Base-by-base conservation (phyloP, 1,284 basidiomycete species). In the Ganoderma lucidum region DNA sequence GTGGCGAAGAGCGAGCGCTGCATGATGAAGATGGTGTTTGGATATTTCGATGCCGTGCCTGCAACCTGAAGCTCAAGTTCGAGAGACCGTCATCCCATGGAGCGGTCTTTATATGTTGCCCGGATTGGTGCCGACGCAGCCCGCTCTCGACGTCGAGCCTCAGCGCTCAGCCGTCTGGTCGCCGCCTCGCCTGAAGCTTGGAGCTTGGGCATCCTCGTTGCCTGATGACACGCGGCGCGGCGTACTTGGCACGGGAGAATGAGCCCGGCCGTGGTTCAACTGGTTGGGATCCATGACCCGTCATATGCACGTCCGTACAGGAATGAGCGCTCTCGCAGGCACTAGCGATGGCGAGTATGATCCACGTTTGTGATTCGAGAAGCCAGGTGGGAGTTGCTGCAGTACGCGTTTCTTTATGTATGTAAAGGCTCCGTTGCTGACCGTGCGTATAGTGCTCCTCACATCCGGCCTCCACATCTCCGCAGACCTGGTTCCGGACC, bases 1-100 rank as follows among this genome's bases (percentile, higher is more conserved):
- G 48, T 51, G 19, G 19, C 23, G 48, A 51, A 51, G 48, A 51
- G 48, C 48, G 48, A 51, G 48, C 28, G 48, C 48, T 51, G 48
- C 48, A 51, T 51, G 45, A n/a, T 48, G 39, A 41, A 6, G 41
- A 44, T 6, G 45, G 19, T 48, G 45, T 48, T 2, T n/a, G n/a
- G n/a, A 12, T 28, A 10, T 10, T 9, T 51, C 23, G 48, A 28
- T 51, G 45, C n/a, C 23, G 45, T n/a, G 9, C 3, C 45, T 48
- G 45, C 45, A n/a, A 48, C 45, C n/a, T 48, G 0, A 23, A 23
- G 23, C 23, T 23, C 19, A 14, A 48, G 45, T 9, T n/a, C 17
- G 44, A 45, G 17, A 9, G 3, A 3, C 6, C 45, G 10, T 48
- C 23, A 12, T 17, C 15, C 42, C 4, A 35, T 45, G 15, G 6